phyloP scores from a whole-genome alignment of 495 filamentous ascomycete species.

The Neurospora intermedia region DNA sequence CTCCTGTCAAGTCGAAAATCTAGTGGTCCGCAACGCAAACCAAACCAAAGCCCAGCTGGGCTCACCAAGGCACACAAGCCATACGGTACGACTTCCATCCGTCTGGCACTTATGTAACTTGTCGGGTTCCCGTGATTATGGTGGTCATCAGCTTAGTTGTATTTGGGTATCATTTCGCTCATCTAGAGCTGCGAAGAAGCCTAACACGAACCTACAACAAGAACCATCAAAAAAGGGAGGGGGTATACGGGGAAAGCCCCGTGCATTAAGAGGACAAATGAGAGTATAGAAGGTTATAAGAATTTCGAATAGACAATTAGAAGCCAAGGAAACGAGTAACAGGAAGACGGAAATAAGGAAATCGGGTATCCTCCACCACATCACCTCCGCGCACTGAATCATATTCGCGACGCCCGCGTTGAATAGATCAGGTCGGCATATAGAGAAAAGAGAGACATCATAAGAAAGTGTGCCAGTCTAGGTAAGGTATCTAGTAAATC shows the following conservation, averaged over 20 bases:
- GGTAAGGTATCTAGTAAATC: neutral
- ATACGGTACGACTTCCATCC: neutral
- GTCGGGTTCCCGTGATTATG: neutral
- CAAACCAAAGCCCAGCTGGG: neutral
- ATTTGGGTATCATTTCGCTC: neutral
- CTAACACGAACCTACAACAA: neutral
- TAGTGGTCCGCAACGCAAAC: neutral
- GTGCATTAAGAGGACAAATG: neutral
- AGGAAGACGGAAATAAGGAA: neutral
- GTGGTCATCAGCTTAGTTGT: neutral
- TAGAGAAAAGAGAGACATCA: neutral
- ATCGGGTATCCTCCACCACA: neutral
- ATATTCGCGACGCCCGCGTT: neutral
- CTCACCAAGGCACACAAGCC: neutral
- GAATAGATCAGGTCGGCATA: neutral
- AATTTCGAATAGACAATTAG: neutral
- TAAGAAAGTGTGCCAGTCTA: neutral
- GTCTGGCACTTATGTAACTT: neutral
- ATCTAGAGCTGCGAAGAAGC: neutral
- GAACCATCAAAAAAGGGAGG: neutral
- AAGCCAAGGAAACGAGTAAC: neutral
- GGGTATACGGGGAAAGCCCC: neutral
- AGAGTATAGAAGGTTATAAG: neutral
- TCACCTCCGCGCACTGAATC: neutral
- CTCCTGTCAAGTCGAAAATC: neutral